These are phyloP conservation scores for Neoconidiobolus thromboides DNA, from an alignment of 371 early-diverging fungal genomes.

Conservation along the genomic window DNA sequence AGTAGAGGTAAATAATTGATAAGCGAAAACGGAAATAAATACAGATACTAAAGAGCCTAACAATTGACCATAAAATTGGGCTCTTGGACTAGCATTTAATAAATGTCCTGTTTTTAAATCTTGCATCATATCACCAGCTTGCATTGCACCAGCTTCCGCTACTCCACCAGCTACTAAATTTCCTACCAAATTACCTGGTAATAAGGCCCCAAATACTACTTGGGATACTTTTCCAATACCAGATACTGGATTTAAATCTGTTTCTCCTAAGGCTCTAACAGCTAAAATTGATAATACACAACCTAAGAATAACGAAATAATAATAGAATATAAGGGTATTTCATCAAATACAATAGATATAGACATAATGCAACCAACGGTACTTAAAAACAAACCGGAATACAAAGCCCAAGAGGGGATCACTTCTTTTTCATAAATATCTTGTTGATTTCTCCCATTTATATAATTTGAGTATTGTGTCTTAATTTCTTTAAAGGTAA, in stretches of 20 bases:
- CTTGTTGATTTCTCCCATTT: slow-evolving; percentile 21
- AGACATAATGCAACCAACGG: slow-evolving; percentile 29
- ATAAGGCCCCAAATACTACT: slow-evolving; percentile 51
- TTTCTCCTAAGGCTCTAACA: slow-evolving; percentile 62
- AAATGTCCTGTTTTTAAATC: slow-evolving; percentile 76
- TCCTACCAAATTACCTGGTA: slow-evolving; percentile 49
- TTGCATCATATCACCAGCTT: slow-evolving; percentile 61
- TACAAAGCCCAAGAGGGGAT: slow-evolving; percentile 34
- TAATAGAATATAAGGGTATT: slow-evolving; percentile 18
- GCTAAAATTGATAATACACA: slow-evolving; percentile 28
- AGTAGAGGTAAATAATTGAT: slow-evolving; percentile 41
- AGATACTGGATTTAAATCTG: slow-evolving; percentile 62
- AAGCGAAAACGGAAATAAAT: slow-evolving; percentile 44
- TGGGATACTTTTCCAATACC: slow-evolving; percentile 75
- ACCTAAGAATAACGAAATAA: slow-evolving; percentile 22
- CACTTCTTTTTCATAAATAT: slow-evolving; percentile 9
- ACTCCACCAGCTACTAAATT: slow-evolving; percentile 73
- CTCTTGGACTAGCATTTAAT: slow-evolving; percentile 57
- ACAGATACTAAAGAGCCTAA: slow-evolving; percentile 56
- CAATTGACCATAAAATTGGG: slow-evolving; percentile 71
- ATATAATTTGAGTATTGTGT: slow-evolving; percentile 5
- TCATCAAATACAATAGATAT: slow-evolving; percentile 35
- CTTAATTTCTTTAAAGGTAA: slow-evolving; percentile 19
- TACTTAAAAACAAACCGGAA: slow-evolving; percentile 34
- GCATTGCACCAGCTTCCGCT: slow-evolving; percentile 45